Conservation (phyloP, 1,284 basidiomycete species). For the Cryptococcus sp. region DNA sequence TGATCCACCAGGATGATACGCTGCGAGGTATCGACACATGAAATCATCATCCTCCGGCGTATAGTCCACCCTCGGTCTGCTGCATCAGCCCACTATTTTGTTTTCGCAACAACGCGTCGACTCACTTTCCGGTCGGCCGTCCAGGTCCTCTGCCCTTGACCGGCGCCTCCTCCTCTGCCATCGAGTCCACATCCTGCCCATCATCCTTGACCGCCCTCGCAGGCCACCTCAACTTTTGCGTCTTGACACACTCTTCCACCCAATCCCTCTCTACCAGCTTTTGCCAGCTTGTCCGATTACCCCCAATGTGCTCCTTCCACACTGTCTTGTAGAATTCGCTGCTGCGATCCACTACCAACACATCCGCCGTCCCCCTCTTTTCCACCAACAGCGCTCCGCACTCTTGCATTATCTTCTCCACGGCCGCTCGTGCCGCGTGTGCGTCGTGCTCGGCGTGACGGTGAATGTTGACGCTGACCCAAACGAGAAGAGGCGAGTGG, state of each 20-base stretch:
- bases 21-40: constrained; percentile 36
- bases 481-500: constrained; percentile 24
- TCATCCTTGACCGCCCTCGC: constrained; percentile 2
- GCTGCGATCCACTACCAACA: constrained; percentile 32
- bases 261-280: constrained; percentile 35
- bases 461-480: constrained; percentile 33
- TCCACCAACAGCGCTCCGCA: constrained; percentile 27
- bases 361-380: constrained; percentile 29
- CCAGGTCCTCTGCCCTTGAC: constrained; percentile 26
- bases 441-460: constrained; percentile 8
- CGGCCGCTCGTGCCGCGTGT: constrained; percentile 14
- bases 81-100: not conserved
- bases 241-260: constrained; percentile 26
- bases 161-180: constrained; percentile 18
- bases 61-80: constrained; percentile 36
- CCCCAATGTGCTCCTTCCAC: constrained; percentile 19
- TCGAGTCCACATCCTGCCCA: constrained; percentile 11
- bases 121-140: constrained; percentile 37
- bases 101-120: not conserved
- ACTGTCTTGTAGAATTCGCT: constrained; percentile 24
- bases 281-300: constrained; percentile 27
- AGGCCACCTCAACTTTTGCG: constrained; percentile 16
- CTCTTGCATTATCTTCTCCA: constrained; percentile 9
- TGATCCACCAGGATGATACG: constrained; percentile 21
- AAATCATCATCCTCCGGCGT: constrained; percentile 40